Evolutionary conservation across 305 asterid species (phyloP).

Genomic region (Coffea humblotiana): DNA sequence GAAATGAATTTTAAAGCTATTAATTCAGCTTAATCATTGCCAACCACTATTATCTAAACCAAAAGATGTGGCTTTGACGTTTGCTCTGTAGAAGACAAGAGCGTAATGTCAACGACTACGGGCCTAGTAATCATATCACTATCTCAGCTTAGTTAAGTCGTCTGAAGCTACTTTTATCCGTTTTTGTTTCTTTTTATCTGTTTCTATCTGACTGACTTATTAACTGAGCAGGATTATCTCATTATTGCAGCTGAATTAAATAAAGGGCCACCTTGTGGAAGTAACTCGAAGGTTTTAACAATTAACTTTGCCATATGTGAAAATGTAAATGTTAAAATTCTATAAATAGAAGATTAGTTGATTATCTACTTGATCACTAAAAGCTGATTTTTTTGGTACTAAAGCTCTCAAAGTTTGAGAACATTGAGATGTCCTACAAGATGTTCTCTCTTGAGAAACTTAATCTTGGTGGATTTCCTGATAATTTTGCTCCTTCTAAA

Average conservation of each 20-base stretch:
- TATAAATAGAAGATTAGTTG: not conserved
- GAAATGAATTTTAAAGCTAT: not conserved
- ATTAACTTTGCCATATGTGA: not conserved
- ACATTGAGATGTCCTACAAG: not conserved
- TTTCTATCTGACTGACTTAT: too few species aligned
- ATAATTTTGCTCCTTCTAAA: not conserved
- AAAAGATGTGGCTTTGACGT: not conserved
- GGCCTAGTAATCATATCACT: not conserved
- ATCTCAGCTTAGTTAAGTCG: not conserved
- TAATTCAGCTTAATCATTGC: not conserved
- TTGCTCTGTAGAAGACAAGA: not conserved
- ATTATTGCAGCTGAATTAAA: not conserved
- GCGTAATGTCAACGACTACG: not conserved
- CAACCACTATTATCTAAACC: not conserved
- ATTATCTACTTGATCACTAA: not conserved
- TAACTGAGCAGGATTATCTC: not conserved
- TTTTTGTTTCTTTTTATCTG: too few species aligned
- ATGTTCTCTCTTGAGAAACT: conserved; percentile 4
- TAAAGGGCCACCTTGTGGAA: not conserved
- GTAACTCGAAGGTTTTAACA: not conserved
- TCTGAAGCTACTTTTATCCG: not conserved
- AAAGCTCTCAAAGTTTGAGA: not conserved
- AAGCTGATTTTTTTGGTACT: too few species aligned
- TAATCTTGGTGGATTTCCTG: conserved; percentile 6
- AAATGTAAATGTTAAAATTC: too few species aligned